These are phyloP conservation scores for Cyclotella baltica DNA, from an alignment of 108 stramenopile species.

Conservation along the genomic window DNA sequence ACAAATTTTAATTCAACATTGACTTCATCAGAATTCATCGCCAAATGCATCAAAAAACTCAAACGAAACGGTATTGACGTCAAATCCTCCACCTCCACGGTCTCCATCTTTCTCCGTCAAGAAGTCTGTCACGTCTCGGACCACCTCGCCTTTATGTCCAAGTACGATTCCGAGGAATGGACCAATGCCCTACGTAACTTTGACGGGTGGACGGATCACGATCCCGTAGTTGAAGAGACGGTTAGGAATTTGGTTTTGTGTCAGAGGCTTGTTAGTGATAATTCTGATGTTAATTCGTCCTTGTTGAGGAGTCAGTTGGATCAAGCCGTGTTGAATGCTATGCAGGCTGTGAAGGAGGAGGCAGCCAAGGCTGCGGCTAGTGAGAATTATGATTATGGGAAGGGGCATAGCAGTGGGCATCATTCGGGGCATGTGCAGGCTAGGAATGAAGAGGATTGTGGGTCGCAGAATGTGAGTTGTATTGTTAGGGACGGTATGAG, in stretches of 20 bases:
- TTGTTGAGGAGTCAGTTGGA: slow-evolving; percentile 79
- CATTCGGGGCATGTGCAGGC: background rate
- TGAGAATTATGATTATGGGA: slow-evolving; percentile 27
- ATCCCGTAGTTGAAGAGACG: slow-evolving; percentile 42
- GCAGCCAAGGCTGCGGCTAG: slow-evolving; percentile 44
- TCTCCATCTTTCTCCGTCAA: slow-evolving; percentile 84
- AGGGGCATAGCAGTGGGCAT: background rate
- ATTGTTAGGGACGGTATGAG: no score
- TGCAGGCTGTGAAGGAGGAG: slow-evolving; percentile 71
- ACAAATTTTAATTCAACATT: no score
- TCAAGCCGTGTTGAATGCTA: slow-evolving; percentile 75
- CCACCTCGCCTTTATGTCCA: slow-evolving; percentile 82
- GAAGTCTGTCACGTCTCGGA: slow-evolving; percentile 91
- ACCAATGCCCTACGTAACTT: slow-evolving; percentile 76
- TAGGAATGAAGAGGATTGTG: slow-evolving; percentile 3
- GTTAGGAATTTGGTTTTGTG: slow-evolving; percentile 56
- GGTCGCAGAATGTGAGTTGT: slow-evolving; percentile 14
- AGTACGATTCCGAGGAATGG: slow-evolving; percentile 88
- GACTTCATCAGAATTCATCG: no score
- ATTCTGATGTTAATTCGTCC: slow-evolving; percentile 71
- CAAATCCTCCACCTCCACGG: slow-evolving; percentile 76
- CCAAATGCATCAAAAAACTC: slow-evolving; percentile 91
- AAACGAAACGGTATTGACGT: slow-evolving; percentile 89
- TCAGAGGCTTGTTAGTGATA: slow-evolving; percentile 62
- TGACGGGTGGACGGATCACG: slow-evolving; percentile 74